These are phyloP conservation scores for Whalleya microplaca DNA, from an alignment of 2,329 filamentous ascomycete genomes.

Conservation along the genomic window DNA sequence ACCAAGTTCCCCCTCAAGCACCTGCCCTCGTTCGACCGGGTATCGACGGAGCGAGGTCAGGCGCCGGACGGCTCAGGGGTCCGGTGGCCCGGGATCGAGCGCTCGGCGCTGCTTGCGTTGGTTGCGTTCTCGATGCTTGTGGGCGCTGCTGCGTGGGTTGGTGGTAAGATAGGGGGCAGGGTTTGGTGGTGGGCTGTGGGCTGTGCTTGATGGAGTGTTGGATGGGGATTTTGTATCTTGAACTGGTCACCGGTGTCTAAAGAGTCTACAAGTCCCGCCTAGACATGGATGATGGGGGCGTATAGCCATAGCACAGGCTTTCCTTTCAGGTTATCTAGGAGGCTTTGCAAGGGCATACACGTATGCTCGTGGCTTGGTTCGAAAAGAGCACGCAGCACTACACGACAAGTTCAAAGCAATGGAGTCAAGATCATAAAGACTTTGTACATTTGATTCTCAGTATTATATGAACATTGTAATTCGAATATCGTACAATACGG, in stretches of 20 bases:
- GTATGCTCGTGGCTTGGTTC: neutral
- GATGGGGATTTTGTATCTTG: no score
- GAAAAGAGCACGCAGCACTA: neutral
- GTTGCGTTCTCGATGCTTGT: conserved; percentile 19
- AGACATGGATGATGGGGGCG: no score
- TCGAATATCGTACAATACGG: neutral
- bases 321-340: no score
- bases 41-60: conserved; percentile 39
- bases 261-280: no score
- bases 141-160: conserved; percentile 15
- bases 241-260: no score
- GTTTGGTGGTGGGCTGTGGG: neutral
- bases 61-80: conserved; percentile 34
- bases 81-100: conserved; percentile 40
- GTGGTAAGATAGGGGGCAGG: conserved; percentile 2
- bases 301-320: no score
- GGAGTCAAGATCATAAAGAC: neutral
- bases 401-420: neutral
- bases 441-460: neutral
- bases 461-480: neutral
- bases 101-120: conserved; percentile 30
- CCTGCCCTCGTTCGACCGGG: conserved; percentile 52
- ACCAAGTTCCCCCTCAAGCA: conserved; percentile 74
- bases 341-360: no score
- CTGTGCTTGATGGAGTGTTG: no score